Percentiles rank a stretch among this genome's conserved stretches.
These are phyloP conservation scores for Crotalaria pallida DNA, from an alignment of 306 rosid species.

Conservation along the genomic window DNA sequence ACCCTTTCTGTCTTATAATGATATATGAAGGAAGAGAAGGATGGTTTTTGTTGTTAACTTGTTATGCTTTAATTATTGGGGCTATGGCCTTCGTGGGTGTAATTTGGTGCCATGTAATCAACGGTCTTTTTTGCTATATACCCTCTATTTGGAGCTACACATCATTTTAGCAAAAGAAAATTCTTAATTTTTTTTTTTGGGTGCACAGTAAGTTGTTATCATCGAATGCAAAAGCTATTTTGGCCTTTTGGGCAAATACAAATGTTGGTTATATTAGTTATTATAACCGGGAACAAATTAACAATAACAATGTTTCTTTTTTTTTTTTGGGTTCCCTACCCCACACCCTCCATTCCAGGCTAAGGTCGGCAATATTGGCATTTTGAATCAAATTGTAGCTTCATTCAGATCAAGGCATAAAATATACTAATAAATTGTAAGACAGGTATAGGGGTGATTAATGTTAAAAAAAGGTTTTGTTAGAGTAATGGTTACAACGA, in stretches of 20 bases:
- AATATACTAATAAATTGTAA: neutral
- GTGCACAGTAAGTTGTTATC: constrained; percentile 11
- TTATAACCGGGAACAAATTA: neutral
- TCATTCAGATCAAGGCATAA: neutral
- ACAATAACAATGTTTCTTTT: neutral
- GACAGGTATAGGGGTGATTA: neutral
- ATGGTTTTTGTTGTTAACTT: neutral
- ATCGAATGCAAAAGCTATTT: neutral
- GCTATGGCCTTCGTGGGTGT: constrained; percentile 27
- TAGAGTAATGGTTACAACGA: neutral
- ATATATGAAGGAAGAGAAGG: neutral
- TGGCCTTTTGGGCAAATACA: neutral
- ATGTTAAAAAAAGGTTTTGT: neutral
- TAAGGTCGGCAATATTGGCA: neutral
- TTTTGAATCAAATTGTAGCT: neutral
- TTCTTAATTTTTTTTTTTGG: neutral
- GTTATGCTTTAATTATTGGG: constrained; percentile 33
- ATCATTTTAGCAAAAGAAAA: neutral
- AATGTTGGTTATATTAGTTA: neutral
- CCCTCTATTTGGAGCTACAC: neutral
- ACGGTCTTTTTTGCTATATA: constrained; percentile 10
- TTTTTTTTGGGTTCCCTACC: neutral
- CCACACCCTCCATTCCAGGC: neutral
- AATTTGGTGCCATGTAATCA: constrained; percentile 19
- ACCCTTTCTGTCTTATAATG: neutral